These are phyloP conservation scores for Salinomyces thailandicus DNA, from an alignment of 2,329 filamentous ascomycete genomes.

Conservation along the genomic window DNA sequence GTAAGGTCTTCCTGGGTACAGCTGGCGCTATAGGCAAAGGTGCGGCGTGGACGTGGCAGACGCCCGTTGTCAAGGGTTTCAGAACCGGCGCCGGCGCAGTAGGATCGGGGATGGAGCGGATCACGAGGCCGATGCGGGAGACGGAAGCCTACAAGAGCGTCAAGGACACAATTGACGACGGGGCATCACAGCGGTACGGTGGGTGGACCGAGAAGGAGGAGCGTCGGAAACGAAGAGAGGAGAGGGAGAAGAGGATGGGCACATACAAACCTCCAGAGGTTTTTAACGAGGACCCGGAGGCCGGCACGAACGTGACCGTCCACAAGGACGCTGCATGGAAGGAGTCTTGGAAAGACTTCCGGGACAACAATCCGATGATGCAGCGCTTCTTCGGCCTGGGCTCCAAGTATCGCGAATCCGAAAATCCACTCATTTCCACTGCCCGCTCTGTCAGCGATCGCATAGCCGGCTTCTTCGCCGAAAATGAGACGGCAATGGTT, in stretches of 20 bases:
- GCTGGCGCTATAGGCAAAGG: constrained; percentile 80
- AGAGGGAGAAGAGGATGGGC: constrained; percentile 49
- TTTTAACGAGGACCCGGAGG: constrained; percentile 77
- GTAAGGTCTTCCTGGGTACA: constrained; percentile 72
- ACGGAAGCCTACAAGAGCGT: constrained; percentile 90
- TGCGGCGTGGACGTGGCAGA: constrained; percentile 96
- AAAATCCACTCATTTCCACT: constrained; percentile 88
- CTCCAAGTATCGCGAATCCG: constrained; percentile 84
- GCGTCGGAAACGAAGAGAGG: constrained; percentile 66
- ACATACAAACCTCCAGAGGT: constrained; percentile 42
- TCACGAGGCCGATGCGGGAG: constrained; percentile 85
- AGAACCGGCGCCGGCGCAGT: constrained; percentile 78
- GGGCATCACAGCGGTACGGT: constrained; percentile 88
- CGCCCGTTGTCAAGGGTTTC: constrained; percentile 80
- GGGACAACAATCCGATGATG: constrained; percentile 77
- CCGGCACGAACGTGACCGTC: constrained; percentile 84
- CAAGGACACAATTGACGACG: constrained; percentile 93
- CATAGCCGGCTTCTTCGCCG: constrained; percentile 90
- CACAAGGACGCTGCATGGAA: constrained; percentile 98
- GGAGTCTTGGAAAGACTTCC: constrained; percentile 95
- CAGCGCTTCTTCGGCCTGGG: constrained; percentile 82
- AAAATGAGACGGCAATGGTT: constrained; percentile 94
- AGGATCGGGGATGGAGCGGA: constrained; percentile 80
- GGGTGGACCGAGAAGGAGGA: constrained; percentile 97
- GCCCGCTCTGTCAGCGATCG: constrained; percentile 89